Evolutionary conservation across 2,329 filamentous ascomycete genomes (phyloP).

Genomic region (Ceratocystis smalleyi): DNA sequence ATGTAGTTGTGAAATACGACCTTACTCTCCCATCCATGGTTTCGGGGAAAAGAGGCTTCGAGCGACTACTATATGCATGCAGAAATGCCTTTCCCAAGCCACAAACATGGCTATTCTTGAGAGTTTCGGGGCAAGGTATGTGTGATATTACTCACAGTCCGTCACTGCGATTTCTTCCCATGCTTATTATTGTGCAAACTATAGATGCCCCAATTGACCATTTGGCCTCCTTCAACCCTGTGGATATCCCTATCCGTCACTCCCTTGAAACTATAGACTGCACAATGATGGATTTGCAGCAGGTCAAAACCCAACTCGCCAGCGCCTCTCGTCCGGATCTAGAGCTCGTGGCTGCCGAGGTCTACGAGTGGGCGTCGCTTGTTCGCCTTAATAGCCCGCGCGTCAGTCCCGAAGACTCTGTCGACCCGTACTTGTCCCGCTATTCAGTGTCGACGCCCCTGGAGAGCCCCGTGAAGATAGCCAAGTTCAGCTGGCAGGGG

Average conservation of each 20-base stretch:
- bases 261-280: conserved; percentile 33
- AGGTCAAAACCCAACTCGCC: conserved; percentile 17
- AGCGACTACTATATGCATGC: conserved; percentile 61
- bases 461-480: conserved; percentile 25
- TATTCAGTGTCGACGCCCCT: conserved; percentile 29
- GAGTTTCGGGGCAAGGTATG: conserved; percentile 28
- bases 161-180: neutral
- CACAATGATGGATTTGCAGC: conserved; percentile 28
- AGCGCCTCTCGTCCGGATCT: conserved; percentile 19
- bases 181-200: neutral
- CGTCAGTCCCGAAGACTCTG: conserved; percentile 37
- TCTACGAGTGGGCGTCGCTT: conserved; percentile 65
- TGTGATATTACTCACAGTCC: neutral
- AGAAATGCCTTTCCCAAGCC: conserved; percentile 57
- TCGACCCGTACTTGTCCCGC: conserved; percentile 54
- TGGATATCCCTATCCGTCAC: neutral
- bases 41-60: conserved; percentile 69
- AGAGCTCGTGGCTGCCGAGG: conserved; percentile 35
- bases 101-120: conserved; percentile 64
- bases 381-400: conserved; percentile 50
- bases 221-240: conserved; percentile 18
- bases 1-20: conserved; percentile 58
- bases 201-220: conserved; percentile 5
- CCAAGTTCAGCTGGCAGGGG: conserved; percentile 43
- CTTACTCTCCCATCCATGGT: conserved; percentile 61